Conservation (phyloP, 2,329 filamentous ascomycete genomes). For the Catunica adiposa region DNA sequence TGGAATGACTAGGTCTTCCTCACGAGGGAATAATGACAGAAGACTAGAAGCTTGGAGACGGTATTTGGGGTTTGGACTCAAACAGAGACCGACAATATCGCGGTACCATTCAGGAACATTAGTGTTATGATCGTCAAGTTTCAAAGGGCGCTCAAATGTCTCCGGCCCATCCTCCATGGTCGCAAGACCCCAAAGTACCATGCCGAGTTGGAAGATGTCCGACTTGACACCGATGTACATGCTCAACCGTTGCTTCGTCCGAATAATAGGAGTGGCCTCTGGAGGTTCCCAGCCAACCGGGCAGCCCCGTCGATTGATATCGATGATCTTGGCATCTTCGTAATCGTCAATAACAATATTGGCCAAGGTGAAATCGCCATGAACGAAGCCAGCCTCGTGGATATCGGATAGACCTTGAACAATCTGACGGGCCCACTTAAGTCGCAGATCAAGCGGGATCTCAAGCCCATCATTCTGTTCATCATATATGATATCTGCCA, state of each 20-base stretch:
- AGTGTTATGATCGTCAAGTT: slow-evolving; percentile 33
- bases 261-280: slow-evolving; percentile 70
- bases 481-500: slow-evolving; percentile 86
- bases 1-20: slow-evolving; percentile 10
- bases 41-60: slow-evolving; percentile 60
- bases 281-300: slow-evolving; percentile 96
- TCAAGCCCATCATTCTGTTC: slow-evolving; percentile 26
- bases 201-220: slow-evolving; percentile 86
- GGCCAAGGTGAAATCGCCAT: slow-evolving; percentile 91
- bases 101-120: slow-evolving; percentile 67
- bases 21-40: slow-evolving; percentile 47
- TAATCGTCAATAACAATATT: slow-evolving; percentile 85
- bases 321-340: slow-evolving; percentile 87
- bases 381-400: slow-evolving; percentile 89
- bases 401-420: slow-evolving; percentile 79
- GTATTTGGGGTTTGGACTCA: slow-evolving; percentile 55
- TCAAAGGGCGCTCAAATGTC: slow-evolving; percentile 49
- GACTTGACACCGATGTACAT: slow-evolving; percentile 99
- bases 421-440: slow-evolving; percentile 84
- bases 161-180: slow-evolving; percentile 84
- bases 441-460: slow-evolving; percentile 53
- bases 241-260: slow-evolving; percentile 74
- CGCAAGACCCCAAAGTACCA: slow-evolving; percentile 89
- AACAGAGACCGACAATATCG: slow-evolving; percentile 56
- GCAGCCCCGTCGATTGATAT: slow-evolving; percentile 94